Evolutionary conservation across 305 asterid genomes (phyloP).

Genomic region (Fraxinus angustifolia): DNA sequence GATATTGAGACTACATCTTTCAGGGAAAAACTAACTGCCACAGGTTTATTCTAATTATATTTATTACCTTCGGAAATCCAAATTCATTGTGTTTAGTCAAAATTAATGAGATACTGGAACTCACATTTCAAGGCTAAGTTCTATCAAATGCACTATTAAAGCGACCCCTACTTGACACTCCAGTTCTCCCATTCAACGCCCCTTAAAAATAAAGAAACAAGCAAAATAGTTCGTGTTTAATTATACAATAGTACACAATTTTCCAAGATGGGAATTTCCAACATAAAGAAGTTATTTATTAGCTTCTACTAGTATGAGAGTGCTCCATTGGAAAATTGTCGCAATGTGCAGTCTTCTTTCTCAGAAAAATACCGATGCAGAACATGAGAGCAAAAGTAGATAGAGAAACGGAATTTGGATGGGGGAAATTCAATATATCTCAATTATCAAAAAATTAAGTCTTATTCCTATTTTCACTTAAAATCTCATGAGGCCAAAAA

Average conservation of each 20-base stretch:
- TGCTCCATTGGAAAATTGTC: neutral
- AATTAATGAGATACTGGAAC: neutral
- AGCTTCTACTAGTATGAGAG: neutral
- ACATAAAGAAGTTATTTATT: neutral
- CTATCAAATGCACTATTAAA: neutral
- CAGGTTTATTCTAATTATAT: neutral
- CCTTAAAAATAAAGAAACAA: neutral
- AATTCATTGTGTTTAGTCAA: neutral
- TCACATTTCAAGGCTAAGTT: conserved; percentile 3
- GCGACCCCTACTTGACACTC: neutral
- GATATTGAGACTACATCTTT: neutral
- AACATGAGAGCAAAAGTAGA: neutral
- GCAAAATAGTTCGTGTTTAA: neutral
- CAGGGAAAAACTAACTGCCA: neutral
- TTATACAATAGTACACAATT: neutral
- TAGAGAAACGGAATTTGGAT: neutral
- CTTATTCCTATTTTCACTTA: neutral
- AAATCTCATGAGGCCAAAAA: neutral
- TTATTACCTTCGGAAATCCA: neutral
- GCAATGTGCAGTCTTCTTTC: neutral
- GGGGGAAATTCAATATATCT: neutral
- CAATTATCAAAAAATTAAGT: neutral
- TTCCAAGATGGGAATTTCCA: neutral
- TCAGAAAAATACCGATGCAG: neutral
- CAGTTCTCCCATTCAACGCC: neutral